These are phyloP conservation scores for Rhodosporidiobolus sp. DNA, from an alignment of 768 basidiomycete species.

Conservation along the genomic window DNA sequence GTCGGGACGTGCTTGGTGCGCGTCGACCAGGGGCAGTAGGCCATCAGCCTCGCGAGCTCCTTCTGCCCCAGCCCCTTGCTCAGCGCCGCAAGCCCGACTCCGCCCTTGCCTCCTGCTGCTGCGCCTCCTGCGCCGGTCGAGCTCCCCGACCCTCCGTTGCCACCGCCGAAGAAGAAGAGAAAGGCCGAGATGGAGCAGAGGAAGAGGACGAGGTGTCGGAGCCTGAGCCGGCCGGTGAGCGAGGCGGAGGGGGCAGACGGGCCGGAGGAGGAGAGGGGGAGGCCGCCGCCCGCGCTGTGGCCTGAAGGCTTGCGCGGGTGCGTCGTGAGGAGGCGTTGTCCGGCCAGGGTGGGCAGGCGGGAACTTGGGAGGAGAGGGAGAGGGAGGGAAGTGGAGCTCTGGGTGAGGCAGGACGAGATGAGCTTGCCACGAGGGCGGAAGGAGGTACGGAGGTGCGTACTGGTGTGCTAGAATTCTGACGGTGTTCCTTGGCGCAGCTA, in stretches of 20 bases:
- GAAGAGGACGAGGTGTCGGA: constrained; percentile 25
- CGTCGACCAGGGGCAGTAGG: constrained; percentile 32
- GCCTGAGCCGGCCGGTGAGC: constrained; percentile 12
- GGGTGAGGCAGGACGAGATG: not conserved
- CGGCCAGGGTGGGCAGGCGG: not conserved
- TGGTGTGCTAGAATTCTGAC: not conserved
- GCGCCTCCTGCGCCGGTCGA: not conserved
- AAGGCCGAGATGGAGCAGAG: constrained; percentile 2
- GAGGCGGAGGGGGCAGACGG: not conserved
- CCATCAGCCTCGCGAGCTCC: constrained; percentile 6
- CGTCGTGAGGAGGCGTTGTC: not conserved
- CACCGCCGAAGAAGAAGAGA: constrained; percentile 14
- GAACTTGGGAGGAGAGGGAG: not conserved
- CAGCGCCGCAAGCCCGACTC: not conserved
- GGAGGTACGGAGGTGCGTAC: not conserved
- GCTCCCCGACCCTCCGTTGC: not conserved
- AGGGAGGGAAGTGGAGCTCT: not conserved
- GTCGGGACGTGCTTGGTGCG: constrained; percentile 34
- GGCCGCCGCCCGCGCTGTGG: not conserved
- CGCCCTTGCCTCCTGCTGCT: not conserved
- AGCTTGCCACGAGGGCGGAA: not conserved
- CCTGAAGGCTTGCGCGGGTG: not conserved
- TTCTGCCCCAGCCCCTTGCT: not conserved
- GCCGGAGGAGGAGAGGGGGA: not conserved
- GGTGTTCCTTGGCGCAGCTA: not conserved